These are phyloP conservation scores for Talaromyces borbonicus DNA, from an alignment of 495 filamentous ascomycete species.

Conservation along the genomic window DNA sequence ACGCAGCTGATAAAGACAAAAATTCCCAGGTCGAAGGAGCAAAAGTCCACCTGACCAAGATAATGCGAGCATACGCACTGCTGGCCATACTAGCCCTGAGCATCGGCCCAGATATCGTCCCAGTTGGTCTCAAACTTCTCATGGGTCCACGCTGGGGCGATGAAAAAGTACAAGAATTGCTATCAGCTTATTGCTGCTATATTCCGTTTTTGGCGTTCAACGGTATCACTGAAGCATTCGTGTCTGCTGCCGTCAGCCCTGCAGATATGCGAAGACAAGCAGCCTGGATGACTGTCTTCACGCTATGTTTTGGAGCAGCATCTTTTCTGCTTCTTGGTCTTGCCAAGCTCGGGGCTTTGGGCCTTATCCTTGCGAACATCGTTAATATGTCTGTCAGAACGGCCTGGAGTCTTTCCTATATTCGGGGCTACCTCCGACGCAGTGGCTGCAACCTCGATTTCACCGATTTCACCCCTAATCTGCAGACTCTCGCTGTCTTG, in stretches of 20 bases:
- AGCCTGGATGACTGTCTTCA: slow-evolving; percentile 72
- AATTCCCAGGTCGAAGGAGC: slow-evolving; percentile 16
- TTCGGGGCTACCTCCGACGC: slow-evolving; percentile 48
- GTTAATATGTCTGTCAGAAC: slow-evolving; percentile 82
- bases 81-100: slow-evolving; percentile 55
- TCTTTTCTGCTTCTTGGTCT: slow-evolving; percentile 62
- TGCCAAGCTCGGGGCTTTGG: slow-evolving; percentile 57
- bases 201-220: slow-evolving; percentile 89
- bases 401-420: slow-evolving; percentile 66
- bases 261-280: slow-evolving; percentile 64
- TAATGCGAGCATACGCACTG: slow-evolving; percentile 39
- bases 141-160: slow-evolving; percentile 64
- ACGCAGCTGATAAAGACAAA: slow-evolving; percentile 13
- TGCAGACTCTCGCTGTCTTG: slow-evolving; percentile 24
- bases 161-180: slow-evolving; percentile 52
- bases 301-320: slow-evolving; percentile 55
- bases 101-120: slow-evolving; percentile 63
- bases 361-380: slow-evolving; percentile 74
- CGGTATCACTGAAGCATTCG: slow-evolving; percentile 85
- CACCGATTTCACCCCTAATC: slow-evolving; percentile 17
- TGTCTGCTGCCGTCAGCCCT: slow-evolving; percentile 68
- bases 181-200: slow-evolving; percentile 79
- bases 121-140: slow-evolving; percentile 58
- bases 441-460: slow-evolving; percentile 21
- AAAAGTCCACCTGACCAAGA: slow-evolving; percentile 24